Evolutionary conservation across 345 rosid genomes (phyloP).

Genomic region (Rhodamnia rubescens): DNA sequence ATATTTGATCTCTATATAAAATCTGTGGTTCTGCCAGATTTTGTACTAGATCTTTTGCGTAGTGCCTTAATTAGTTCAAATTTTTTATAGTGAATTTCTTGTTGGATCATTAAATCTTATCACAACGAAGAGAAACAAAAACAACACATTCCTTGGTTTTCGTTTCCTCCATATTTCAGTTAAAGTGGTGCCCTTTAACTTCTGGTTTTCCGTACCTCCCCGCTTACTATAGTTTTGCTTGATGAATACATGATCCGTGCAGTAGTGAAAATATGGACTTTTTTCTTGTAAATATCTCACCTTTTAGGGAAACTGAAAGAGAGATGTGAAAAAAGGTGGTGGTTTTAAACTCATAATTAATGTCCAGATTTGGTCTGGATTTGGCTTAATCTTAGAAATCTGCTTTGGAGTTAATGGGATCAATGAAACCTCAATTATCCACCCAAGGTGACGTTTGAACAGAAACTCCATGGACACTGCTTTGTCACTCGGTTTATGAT

Average conservation of each 20-base stretch:
- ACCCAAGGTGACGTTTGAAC: neutral
- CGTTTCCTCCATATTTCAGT: neutral
- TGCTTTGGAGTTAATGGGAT: neutral
- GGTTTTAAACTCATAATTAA: neutral
- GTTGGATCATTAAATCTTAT: neutral
- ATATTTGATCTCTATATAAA: neutral
- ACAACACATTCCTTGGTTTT: neutral
- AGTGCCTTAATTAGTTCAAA: neutral
- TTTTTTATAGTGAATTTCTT: neutral
- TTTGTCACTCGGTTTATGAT: neutral
- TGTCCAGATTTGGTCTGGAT: neutral
- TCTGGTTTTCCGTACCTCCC: neutral
- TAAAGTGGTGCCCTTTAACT: neutral
- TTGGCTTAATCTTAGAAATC: neutral
- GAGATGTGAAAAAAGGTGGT: neutral
- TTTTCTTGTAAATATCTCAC: neutral
- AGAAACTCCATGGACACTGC: neutral
- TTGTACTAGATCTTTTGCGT: neutral
- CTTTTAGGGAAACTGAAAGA: neutral
- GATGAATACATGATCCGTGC: neutral
- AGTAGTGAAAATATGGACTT: neutral
- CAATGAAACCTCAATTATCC: neutral
- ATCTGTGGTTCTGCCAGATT: neutral
- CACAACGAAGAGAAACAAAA: neutral
- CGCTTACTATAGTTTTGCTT: neutral